Percentiles rank a stretch among this genome's conserved stretches.
These are phyloP conservation scores for Luffa acutangula DNA, from an alignment of 306 rosid species.

Conservation along the genomic window DNA sequence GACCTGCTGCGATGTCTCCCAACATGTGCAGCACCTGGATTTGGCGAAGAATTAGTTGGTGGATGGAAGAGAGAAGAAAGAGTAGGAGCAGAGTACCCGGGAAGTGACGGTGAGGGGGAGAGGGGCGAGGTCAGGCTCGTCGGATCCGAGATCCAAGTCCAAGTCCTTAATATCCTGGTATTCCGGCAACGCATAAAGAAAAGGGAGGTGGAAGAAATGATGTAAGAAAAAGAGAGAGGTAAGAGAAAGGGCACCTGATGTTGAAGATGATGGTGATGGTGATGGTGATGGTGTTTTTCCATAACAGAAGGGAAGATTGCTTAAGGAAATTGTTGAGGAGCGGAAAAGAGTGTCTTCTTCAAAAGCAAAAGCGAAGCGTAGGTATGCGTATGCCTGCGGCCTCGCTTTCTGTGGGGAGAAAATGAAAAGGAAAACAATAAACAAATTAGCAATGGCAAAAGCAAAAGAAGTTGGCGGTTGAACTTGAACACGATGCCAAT, in stretches of 20 bases:
- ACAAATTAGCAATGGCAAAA: not conserved
- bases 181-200: not conserved
- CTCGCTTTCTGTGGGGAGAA: not conserved
- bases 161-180: slow-evolving; percentile 40
- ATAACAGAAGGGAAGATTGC: too few relatives aligned
- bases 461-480: not conserved
- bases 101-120: slow-evolving; percentile 70
- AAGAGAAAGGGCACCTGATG: not conserved
- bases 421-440: not conserved
- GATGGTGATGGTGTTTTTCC: too few relatives aligned
- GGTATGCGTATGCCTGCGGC: not conserved
- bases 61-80: not conserved
- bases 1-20: slow-evolving; percentile 79
- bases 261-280: too few relatives aligned
- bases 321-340: too few relatives aligned
- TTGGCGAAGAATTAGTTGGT: not conserved
- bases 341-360: too few relatives aligned
- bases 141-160: slow-evolving; percentile 29
- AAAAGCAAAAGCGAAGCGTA: too few relatives aligned
- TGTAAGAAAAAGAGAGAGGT: not conserved
- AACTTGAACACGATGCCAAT: too few relatives aligned
- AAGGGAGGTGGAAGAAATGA: too few relatives aligned
- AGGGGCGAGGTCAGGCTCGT: slow-evolving; percentile 46
- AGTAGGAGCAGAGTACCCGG: slow-evolving; percentile 32
- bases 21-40: slow-evolving; percentile 76